Percentiles rank a stretch among this genome's conserved stretches.
Conservation (phyloP, 1,139 yeast genomes). For the Eremothecium sinecaudum region DNA sequence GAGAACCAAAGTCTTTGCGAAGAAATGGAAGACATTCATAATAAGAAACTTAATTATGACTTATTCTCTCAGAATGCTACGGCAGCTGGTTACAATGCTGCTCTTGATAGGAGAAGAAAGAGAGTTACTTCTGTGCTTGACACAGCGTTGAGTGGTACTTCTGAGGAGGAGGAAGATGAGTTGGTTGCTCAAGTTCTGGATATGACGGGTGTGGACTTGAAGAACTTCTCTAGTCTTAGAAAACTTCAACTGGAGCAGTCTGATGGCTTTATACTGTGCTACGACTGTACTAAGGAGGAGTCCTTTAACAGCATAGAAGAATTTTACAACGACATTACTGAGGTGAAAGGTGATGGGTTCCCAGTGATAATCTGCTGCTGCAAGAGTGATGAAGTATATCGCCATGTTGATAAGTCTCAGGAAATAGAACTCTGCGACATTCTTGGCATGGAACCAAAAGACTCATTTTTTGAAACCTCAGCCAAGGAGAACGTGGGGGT, state of each 20-base stretch:
- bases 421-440: constrained; percentile 11
- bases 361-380: constrained; percentile 22
- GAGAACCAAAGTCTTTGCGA: constrained; percentile 11
- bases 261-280: constrained; percentile 26
- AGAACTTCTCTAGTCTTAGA: constrained; percentile 20
- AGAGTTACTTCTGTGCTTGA: no score
- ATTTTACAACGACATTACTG: constrained; percentile 18
- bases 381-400: constrained; percentile 18
- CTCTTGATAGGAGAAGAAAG: no score
- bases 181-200: constrained; percentile 22
- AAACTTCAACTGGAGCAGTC: constrained; percentile 22
- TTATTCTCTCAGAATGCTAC: no score
- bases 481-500: constrained; percentile 18
- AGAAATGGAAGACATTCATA: constrained; percentile 21
- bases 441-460: constrained; percentile 13
- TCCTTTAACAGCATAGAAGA: constrained; percentile 18
- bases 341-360: constrained; percentile 15
- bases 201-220: constrained; percentile 17
- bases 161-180: no score
- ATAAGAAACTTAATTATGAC: constrained; percentile 11
- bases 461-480: constrained; percentile 19
- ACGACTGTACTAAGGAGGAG: constrained; percentile 17
- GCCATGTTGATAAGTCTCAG: constrained; percentile 10
- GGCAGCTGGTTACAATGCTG: no score
- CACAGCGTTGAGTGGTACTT: no score